Base-by-base conservation (phyloP, 805 yeast species). In the Ogataea ramenticola region DNA sequence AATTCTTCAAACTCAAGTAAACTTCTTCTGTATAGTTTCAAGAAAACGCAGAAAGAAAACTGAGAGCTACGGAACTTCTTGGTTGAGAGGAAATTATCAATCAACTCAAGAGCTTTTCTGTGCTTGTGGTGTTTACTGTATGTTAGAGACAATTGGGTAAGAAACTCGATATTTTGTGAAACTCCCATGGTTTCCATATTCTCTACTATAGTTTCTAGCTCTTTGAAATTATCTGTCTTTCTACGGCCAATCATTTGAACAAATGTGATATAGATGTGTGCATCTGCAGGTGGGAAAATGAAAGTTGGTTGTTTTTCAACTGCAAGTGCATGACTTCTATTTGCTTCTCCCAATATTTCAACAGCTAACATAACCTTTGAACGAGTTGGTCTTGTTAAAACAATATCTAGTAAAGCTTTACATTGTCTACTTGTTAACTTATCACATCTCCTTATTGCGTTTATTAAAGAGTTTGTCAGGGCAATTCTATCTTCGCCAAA, bases 241-340 rank as follows among this genome's bases (percentile, higher is more conserved):
- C 65, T 63, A 34, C 63, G 54, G 27, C 60, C 58, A 29, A 62
- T 67, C 41, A 60, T 52, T 32, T 64, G 64, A 9, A 71, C 54
- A 42, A 74, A 62, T 10, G 65, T 59, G 2, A 70, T 54, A 44
- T 72, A 74, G 37, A 68, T 65, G 46, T 68, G 68, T 0, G 76
- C 57, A 34, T 62, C 64, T 0, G 67, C 68, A 2, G 67, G 58
- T 3, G 75, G 70, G 31, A 66, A 56, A 7, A 60, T 46, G 1
- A 57, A 56, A 7, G 42, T 39, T 3, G 46, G 30, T 6, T 47
- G 16, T 3, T 49, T 51, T 27, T 47, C 40, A 16, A 22, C 43
- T 15, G 16, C 39, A 31, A 22, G 39, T 29, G 35, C 34, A 14
- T 41, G 46, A 14, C 46, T 49, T 36, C 43, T 54, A 47, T 53